Evolutionary conservation across 106 monocot genomes (phyloP), one percentile per base, ranked within the genome.

Genomic region (Acorus calamus): DNA sequence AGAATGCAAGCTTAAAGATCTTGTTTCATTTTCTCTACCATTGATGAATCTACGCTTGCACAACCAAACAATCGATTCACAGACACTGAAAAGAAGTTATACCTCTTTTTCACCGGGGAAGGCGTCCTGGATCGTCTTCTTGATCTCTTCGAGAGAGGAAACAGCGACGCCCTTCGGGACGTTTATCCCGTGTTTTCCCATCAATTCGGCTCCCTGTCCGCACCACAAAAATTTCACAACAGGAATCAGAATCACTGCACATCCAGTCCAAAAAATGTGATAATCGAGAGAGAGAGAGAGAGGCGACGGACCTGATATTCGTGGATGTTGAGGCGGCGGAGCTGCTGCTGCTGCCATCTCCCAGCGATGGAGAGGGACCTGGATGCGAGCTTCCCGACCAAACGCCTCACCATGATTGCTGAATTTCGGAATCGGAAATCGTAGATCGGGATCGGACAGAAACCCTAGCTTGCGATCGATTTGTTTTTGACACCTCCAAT

Each of bases 301-400:
- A 57, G 2, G 9, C 13, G 7, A 7, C 7, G 45, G n/a, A 98
- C 98, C 92, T 98, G 98, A 59, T 98, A 98, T 57, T 98, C 98
- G 62, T 98, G 98, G 79, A 98, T 86, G 77, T 98, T 98, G 71
- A 92, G 98, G 65, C 88, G 92, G 47, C 98, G 85, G 42, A 98
- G 69, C 81, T 98, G 98, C 76, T 92, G 98, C 52, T 91, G 78
- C 75, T 88, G 98, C 85, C 84, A 85, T 72, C 66, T 84, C 12
- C 91, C 84, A 14, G 82, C 92, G 54, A 75, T 8, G 42, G 85
- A 73, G n/a, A 98, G 78, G 7, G 83, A 74, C 12, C 79, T 70
- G 11, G 85, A 69, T 0, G 74, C 72, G 59, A 98, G 71, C 70
- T 79, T 91, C 10, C 76, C 79, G 0, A 98, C 13, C 66, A 80